Evolutionary conservation across 2,329 filamentous ascomycete species (phyloP), one percentile per base, ranked within the genome.

Genomic region (Aspergillus ruber): DNA sequence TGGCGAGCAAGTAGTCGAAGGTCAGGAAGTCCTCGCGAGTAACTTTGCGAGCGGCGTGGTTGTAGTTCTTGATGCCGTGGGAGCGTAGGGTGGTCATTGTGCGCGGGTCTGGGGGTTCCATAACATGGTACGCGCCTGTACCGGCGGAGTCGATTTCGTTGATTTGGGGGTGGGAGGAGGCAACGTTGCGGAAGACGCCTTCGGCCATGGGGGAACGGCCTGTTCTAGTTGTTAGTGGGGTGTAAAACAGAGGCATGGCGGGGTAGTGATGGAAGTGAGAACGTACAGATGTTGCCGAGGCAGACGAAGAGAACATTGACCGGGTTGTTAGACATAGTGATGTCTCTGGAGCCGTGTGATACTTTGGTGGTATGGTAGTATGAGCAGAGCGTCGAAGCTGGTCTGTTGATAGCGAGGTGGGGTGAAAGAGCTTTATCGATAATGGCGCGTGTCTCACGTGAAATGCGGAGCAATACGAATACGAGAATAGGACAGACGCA

Each of bases 1-100:
- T 98, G 51, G 88, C 90, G 48, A 98, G 83, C 50, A 98, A 83
- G 70, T 95, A 97, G 69, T 97, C 89, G 62, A 96, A 97, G 13
- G 79, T 77, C 47, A 83, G 74, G 59, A 97, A 94, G 69, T 98
- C 93, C 44, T 79, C 77, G 1, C 75, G 69, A 66, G 70, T 65
- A 65, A 94, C 83, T 67, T 87, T 85, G 45, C 90, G 83, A 17
- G 89, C 90, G 2, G 75, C 73, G 68, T 96, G 90, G 9, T 76
- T 72, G 69, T 95, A 96, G 50, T 85, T 77, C 5, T 73, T 83
- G 57, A 97, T 90, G 29, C 84, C 84, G 64, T 95, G 81, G 41
- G 78, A 74, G 51, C 78, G 72, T 23, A 97, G 80, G 0, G 88
- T 94, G 17, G 79, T 74, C 79, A 95, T 84, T 17, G 91, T 96